A percentile compares a stretch with the other conserved stretches of the same genome.
Evolutionary conservation across 2,329 filamentous ascomycete genomes (phyloP).

Genomic region (Fusarium coicis): DNA sequence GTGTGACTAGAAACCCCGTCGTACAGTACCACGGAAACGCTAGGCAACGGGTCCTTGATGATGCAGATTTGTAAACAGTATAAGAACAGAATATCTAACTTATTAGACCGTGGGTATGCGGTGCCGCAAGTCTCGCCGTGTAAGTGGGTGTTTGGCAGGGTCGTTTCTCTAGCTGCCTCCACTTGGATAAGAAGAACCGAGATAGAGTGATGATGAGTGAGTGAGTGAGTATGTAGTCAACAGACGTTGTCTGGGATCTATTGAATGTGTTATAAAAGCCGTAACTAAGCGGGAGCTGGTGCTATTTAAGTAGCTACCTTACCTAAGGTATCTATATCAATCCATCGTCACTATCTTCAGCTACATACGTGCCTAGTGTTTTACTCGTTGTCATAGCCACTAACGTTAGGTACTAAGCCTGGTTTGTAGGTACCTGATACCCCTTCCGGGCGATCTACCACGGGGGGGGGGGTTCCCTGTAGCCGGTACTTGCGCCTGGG

Average conservation of each 20-base stretch:
- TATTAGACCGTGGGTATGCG: constrained; percentile 11
- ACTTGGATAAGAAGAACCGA: constrained; percentile 4
- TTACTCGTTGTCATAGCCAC: neutral
- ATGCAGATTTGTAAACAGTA: neutral
- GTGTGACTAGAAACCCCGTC: neutral
- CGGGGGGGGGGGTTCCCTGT: neutral
- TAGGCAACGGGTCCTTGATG: neutral
- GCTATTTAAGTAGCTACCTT: constrained; percentile 2
- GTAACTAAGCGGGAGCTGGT: constrained; percentile 15
- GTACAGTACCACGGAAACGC: neutral
- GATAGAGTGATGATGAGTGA: neutral
- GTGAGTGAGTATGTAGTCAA: neutral
- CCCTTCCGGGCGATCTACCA: neutral
- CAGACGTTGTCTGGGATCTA: neutral
- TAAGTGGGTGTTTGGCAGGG: constrained; percentile 20
- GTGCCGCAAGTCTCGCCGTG: constrained; percentile 27
- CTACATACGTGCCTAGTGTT: neutral
- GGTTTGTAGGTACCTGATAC: constrained; percentile 10
- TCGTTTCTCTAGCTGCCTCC: constrained; percentile 12
- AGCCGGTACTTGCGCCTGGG: constrained; percentile 2
- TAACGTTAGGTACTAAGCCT: neutral
- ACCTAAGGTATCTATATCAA: constrained; percentile 1
- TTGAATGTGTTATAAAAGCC: neutral
- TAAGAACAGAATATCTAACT: neutral
- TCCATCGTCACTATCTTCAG: constrained; percentile 15